Evolutionary conservation across 2,329 filamentous ascomycete species (phyloP).

Genomic region (Thielaviopsis euricoi): DNA sequence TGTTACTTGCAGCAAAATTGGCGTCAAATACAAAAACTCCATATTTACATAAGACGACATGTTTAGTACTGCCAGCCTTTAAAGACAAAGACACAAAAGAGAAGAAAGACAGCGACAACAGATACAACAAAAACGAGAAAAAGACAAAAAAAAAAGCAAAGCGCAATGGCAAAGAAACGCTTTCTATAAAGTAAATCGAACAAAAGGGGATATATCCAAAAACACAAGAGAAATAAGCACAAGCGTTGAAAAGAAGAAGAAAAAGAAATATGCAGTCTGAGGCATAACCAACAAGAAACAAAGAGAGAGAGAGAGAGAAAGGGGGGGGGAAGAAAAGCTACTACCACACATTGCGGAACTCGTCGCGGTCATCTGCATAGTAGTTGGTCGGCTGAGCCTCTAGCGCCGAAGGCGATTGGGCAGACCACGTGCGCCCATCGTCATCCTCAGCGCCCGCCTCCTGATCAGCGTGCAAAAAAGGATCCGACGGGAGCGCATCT

Average conservation of each 20-base stretch:
- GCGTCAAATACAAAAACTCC: too few species aligned
- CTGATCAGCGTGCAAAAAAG: slow-evolving; percentile 8
- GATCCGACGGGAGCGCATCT: not conserved
- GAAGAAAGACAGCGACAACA: slow-evolving; percentile 7
- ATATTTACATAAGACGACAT: not conserved
- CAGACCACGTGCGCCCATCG: not conserved
- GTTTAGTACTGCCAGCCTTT: not conserved
- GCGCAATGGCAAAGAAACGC: not conserved
- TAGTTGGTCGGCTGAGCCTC: slow-evolving; percentile 13
- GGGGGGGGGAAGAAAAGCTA: not conserved
- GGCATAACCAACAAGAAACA: not conserved
- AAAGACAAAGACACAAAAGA: too few species aligned
- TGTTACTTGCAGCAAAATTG: not conserved
- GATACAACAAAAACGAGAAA: not conserved
- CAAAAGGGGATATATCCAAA: not conserved
- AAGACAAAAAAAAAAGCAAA: not conserved
- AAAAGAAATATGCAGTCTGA: not conserved
- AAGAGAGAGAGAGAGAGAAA: too few species aligned
- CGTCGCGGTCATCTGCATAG: slow-evolving; percentile 23
- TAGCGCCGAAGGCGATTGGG: not conserved
- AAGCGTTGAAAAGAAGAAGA: not conserved
- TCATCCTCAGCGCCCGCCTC: not conserved
- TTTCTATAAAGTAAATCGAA: not conserved
- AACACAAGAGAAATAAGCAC: not conserved
- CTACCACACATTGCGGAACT: slow-evolving; percentile 31